Base-by-base conservation (phyloP, 1,284 basidiomycete species). In the Leccinum pachyderme region DNA sequence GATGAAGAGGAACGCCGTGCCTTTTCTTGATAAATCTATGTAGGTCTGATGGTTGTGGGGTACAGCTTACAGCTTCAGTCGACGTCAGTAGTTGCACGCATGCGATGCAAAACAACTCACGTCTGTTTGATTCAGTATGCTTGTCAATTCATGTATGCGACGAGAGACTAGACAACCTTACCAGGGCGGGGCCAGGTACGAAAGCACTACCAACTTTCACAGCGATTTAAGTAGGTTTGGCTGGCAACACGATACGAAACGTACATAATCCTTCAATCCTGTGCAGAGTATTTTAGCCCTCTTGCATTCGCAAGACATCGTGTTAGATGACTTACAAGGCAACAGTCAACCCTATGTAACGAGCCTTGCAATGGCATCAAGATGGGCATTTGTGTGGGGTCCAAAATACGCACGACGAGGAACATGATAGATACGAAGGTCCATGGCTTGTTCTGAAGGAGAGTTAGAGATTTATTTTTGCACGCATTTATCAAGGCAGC, bases 371-470 rank as follows among this genome's bases (percentile, higher is more conserved):
- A 43, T 25, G 25, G 9, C 11, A n/a, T 61, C 43, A 61, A 50
- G 44, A 8, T 25, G 5, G 1, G 35, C 3, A 24, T 15, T 13
- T 7, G 24, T 18, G 27, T 12, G 2, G 1, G 7, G 9, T 29
- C 7, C 0, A 2, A 32, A 22, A 39, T 31, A 65, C 64, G 6
- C 5, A 65, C 63, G 1, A 67, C 0, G 32, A 65, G 7, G 31
- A 63, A 64, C 29, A 63, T 43, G 1, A n/a, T 4, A 3, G 63
- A 56, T 2, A 67, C 53, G 32, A 52, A 33, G n/a, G 50, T 61
- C 63, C 65, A 64, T 39, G 58, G 24, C 37, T 39, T 58, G n/a
- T 18, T 61, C 65, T 67, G 15, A 43, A 32, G 5, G 9, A 60
- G 52, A 22, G 5, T 27, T n/a, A 37, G 7, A 4, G 5, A 32